Percentiles rank a stretch among this genome's conserved stretches.
Evolutionary conservation across 805 yeast species (phyloP).

Genomic region (Lachancea thermotolerans): DNA sequence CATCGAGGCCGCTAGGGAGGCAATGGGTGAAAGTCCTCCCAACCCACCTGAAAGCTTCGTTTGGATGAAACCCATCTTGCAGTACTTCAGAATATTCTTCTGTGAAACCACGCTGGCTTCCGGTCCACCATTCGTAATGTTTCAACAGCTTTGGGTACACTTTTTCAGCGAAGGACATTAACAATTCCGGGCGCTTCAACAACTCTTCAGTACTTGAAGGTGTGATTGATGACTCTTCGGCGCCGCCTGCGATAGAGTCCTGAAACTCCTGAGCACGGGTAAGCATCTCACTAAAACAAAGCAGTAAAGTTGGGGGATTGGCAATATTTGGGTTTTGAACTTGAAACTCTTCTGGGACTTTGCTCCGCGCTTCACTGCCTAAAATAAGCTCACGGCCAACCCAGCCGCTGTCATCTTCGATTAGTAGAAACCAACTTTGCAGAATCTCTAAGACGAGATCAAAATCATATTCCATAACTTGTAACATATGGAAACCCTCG

Average conservation of each 20-base stretch:
- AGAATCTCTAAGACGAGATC: conserved; percentile 75
- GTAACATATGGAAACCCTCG: conserved; percentile 90
- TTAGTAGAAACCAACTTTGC: conserved; percentile 78
- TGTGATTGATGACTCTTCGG: conserved; percentile 8
- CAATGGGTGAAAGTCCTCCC: conserved; percentile 84
- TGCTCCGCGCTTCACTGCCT: conserved; percentile 83
- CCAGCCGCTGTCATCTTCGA: conserved; percentile 87
- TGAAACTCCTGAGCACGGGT: conserved; percentile 35
- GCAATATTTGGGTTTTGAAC: conserved; percentile 86
- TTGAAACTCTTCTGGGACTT: conserved; percentile 78
- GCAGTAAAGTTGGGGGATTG: conserved; percentile 90
- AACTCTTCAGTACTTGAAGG: conserved; percentile 43
- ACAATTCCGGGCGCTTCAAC: conserved; percentile 50
- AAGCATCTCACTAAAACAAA: conserved; percentile 55
- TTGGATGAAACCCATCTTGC: conserved; percentile 36
- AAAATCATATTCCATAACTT: conserved; percentile 73
- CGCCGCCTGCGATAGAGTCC: conserved; percentile 3
- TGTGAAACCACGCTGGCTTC: conserved; percentile 69
- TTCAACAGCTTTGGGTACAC: conserved; percentile 70
- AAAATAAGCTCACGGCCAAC: conserved; percentile 91
- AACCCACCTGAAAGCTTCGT: conserved; percentile 84
- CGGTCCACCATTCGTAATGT: conserved; percentile 82
- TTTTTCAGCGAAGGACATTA: conserved; percentile 48
- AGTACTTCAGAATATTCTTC: conserved; percentile 46
- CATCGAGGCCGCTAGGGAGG: conserved; percentile 90